phyloP scores from a whole-genome alignment of 148 eudicot species.

The Gaultheria prostrata region DNA sequence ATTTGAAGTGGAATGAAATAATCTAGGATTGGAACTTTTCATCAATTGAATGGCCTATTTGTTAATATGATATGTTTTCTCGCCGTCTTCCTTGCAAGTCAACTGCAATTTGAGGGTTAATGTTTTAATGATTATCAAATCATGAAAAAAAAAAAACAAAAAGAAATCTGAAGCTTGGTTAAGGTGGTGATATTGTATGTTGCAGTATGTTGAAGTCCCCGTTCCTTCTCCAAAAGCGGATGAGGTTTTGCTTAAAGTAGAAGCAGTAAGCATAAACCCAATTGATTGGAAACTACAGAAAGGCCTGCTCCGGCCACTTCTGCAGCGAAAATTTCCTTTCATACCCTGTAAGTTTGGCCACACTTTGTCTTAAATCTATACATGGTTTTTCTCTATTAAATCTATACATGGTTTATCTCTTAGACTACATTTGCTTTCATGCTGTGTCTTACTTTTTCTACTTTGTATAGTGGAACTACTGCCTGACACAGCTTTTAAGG shows the following conservation, averaged over 20 bases:
- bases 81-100: no score
- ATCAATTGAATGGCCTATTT: no score
- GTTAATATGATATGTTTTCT: no score
- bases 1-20: no score
- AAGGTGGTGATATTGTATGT: no score
- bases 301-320: constrained; percentile 48
- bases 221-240: constrained; percentile 57
- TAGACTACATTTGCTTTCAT: neutral
- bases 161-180: no score
- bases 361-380: neutral
- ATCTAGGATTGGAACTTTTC: no score
- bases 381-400: no score
- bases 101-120: no score
- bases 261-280: constrained; percentile 76
- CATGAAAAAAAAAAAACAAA: no score
- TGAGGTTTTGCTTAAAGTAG: constrained; percentile 70
- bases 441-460: neutral
- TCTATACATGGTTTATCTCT: no score
- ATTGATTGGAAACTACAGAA: constrained; percentile 75
- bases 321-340: constrained; percentile 64
- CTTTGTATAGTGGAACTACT: neutral
- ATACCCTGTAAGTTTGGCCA: constrained; percentile 52
- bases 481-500: neutral
- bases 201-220: constrained; percentile 78
- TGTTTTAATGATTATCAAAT: no score